Conservation (phyloP, 495 filamentous ascomycete genomes). For the Podospora appendiculata region DNA sequence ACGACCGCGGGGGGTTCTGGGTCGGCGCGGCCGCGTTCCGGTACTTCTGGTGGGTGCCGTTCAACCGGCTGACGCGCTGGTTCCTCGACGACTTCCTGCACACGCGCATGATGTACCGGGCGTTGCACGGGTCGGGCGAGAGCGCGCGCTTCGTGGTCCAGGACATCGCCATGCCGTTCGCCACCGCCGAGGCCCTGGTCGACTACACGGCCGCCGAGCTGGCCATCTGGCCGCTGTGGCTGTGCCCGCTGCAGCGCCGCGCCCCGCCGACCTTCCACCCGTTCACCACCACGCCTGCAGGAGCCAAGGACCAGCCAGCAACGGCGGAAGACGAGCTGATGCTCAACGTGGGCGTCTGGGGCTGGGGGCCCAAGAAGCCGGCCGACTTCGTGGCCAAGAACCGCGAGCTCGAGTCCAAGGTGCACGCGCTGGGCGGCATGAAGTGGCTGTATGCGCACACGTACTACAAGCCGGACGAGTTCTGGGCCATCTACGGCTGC, state of each 20-base stretch:
- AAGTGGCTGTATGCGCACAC: constrained; percentile 57
- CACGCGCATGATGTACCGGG: constrained; percentile 57
- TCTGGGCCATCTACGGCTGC: constrained; percentile 48
- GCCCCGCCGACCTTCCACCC: constrained; percentile 41
- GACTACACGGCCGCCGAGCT: constrained; percentile 41
- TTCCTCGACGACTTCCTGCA: constrained; percentile 57
- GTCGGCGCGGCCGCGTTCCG: constrained; percentile 46
- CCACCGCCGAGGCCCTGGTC: constrained; percentile 42
- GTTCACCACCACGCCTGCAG: constrained; percentile 21
- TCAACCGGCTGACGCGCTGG: constrained; percentile 46
- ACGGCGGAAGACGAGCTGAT: constrained; percentile 28
- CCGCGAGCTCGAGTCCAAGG: constrained; percentile 54
- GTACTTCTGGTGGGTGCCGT: constrained; percentile 47
- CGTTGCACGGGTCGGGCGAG: constrained; percentile 49
- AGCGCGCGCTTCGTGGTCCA: constrained; percentile 47
- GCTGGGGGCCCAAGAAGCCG: constrained; percentile 35
- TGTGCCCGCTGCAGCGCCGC: constrained; percentile 46
- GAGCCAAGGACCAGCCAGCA: not conserved
- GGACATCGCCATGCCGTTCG: constrained; percentile 48
- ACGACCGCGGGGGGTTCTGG: constrained; percentile 56
- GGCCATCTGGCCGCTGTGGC: constrained; percentile 51
- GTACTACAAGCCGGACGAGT: constrained; percentile 48
- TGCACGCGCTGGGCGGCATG: constrained; percentile 57
- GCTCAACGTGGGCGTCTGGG: constrained; percentile 52
- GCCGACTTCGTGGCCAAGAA: constrained; percentile 47